A percentile compares a stretch with the other conserved stretches of the same genome.
These are phyloP conservation scores for Karstenula rhodostoma DNA, from an alignment of 2,329 filamentous ascomycete genomes.

Conservation along the genomic window DNA sequence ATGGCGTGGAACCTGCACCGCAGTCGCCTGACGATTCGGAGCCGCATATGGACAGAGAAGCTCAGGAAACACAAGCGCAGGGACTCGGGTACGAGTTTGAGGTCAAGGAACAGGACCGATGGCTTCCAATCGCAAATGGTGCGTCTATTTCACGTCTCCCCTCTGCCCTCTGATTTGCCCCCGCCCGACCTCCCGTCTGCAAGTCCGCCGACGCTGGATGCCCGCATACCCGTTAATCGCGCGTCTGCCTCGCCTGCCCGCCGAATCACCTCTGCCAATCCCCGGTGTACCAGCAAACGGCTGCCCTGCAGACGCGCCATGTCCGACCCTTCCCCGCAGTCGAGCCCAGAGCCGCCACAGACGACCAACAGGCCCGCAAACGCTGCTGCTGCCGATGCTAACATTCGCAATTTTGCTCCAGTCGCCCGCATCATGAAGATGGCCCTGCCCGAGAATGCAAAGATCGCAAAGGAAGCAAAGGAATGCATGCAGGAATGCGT, in stretches of 20 bases:
- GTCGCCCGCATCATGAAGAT: slow-evolving; percentile 99
- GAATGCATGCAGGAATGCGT: slow-evolving; percentile 99
- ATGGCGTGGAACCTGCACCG: slow-evolving; percentile 88
- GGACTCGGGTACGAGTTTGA: slow-evolving; percentile 90
- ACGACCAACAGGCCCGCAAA: slow-evolving; percentile 34
- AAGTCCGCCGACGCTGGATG: slow-evolving; percentile 54
- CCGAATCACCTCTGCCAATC: slow-evolving; percentile 55
- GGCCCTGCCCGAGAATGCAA: slow-evolving; percentile 95
- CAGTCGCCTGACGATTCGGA: slow-evolving; percentile 91
- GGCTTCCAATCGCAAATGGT: slow-evolving; percentile 99
- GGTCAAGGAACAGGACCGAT: slow-evolving; percentile 99
- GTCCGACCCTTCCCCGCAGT: slow-evolving; percentile 55
- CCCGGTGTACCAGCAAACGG: slow-evolving; percentile 43
- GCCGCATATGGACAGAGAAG: slow-evolving; percentile 87
- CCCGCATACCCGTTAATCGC: slow-evolving; percentile 55
- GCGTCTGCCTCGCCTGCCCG: slow-evolving; percentile 56
- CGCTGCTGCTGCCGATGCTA: slow-evolving; percentile 72
- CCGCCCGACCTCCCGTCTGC: slow-evolving; percentile 37
- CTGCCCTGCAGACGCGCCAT: slow-evolving; percentile 53
- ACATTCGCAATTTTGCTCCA: slow-evolving; percentile 93
- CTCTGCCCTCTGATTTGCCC: slow-evolving; percentile 50
- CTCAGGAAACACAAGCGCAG: slow-evolving; percentile 78
- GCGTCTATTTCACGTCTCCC: slow-evolving; percentile 62
- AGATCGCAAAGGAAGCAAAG: slow-evolving; percentile 98
- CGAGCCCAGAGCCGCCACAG: slow-evolving; percentile 46